Percentiles rank a stretch among this genome's conserved stretches.
These are phyloP conservation scores for Mucuna pruriens DNA, from an alignment of 306 rosid genomes.

Conservation along the genomic window DNA sequence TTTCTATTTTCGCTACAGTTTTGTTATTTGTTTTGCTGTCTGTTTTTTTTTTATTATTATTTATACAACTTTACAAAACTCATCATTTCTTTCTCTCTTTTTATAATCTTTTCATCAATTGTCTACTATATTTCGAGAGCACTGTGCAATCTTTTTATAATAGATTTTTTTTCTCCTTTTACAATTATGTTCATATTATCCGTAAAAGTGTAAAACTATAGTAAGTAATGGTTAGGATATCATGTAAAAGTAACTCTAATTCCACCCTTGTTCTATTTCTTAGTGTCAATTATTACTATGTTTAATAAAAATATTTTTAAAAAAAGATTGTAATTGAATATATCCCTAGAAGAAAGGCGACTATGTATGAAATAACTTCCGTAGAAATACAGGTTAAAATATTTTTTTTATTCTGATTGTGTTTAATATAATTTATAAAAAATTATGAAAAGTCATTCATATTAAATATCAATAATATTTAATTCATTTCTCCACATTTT, in stretches of 20 bases:
- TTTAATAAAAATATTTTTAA: background rate
- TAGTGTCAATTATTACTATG: constrained; percentile 6
- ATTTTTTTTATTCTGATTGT: too few relatives aligned
- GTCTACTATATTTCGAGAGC: background rate
- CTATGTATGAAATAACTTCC: too few relatives aligned
- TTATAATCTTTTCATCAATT: background rate
- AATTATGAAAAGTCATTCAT: too few relatives aligned
- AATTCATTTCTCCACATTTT: too few relatives aligned
- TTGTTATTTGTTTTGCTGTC: background rate
- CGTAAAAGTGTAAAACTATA: background rate
- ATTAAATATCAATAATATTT: too few relatives aligned
- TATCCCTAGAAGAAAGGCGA: background rate
- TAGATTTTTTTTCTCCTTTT: background rate
- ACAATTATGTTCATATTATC: constrained; percentile 13
- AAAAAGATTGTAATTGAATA: background rate
- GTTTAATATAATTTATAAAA: too few relatives aligned
- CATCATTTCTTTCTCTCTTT: background rate
- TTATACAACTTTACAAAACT: background rate
- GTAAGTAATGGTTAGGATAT: background rate
- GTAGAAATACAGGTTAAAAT: too few relatives aligned
- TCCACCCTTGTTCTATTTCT: background rate
- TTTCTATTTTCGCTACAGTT: background rate
- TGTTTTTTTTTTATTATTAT: background rate
- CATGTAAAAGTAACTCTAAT: background rate
- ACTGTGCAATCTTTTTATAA: background rate